Conservation (phyloP, 192 early-diverging fungal species). For the Spizellomyces sp. region DNA sequence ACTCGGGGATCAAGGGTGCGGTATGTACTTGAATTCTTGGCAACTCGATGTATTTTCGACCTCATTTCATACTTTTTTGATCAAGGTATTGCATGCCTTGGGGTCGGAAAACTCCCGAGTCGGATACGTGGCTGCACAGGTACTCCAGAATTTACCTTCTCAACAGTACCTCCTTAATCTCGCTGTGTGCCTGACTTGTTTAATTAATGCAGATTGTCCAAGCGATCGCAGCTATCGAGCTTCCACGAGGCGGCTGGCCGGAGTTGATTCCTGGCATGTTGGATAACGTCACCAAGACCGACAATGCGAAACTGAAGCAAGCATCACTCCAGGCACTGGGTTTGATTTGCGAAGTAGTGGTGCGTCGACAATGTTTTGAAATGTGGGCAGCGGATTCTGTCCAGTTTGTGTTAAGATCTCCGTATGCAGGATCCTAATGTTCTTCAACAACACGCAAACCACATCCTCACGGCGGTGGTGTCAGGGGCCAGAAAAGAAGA, state of each 20-base stretch:
- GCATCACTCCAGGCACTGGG: conserved; percentile 88
- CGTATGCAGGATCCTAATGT: conserved; percentile 71
- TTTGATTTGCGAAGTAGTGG: conserved; percentile 88
- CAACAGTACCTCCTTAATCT: not conserved
- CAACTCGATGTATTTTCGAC: not conserved
- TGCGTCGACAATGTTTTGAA: conserved; percentile 42
- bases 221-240: conserved; percentile 91
- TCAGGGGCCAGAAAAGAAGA: conserved; percentile 95
- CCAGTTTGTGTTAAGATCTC: not conserved
- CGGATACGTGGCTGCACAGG: conserved; percentile 75
- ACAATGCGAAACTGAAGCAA: conserved; percentile 73
- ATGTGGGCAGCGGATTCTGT: not conserved
- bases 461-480: conserved; percentile 92
- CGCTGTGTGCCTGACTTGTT: not conserved
- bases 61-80: conserved; percentile 3
- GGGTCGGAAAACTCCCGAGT: conserved; percentile 55
- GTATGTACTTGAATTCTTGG: conserved; percentile 23
- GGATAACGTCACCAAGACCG: conserved; percentile 67
- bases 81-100: conserved; percentile 56
- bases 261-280: conserved; percentile 84
- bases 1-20: conserved; percentile 72
- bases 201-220: conserved; percentile 67
- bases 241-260: conserved; percentile 84
- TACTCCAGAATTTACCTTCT: conserved; percentile 19
- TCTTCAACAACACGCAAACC: conserved; percentile 78